Evolutionary conservation across 164 flowering plant species (phyloP).

Genomic region (Malania oleifera): DNA sequence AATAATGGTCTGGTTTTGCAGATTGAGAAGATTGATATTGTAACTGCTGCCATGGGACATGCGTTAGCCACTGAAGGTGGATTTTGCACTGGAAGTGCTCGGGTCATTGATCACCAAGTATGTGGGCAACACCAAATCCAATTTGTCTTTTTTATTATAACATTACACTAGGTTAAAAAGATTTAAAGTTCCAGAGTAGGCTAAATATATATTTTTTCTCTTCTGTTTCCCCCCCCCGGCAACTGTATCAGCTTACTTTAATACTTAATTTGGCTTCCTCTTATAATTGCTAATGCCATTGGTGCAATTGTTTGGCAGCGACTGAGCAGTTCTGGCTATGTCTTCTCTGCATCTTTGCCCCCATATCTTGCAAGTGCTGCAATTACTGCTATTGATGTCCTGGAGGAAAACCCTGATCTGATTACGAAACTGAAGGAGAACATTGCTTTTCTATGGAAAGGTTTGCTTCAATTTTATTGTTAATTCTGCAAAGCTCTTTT

Average conservation of each 20-base stretch:
- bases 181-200: no score
- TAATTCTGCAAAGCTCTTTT: neutral
- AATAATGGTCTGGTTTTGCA: conserved; percentile 26
- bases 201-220: neutral
- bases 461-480: conserved; percentile 30
- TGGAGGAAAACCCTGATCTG: conserved; percentile 57
- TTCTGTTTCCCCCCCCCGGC: neutral
- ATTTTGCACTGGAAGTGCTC: conserved; percentile 92
- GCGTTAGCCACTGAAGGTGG: conserved; percentile 95
- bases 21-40: conserved; percentile 90
- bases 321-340: conserved; percentile 91
- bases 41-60: conserved; percentile 97
- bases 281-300: conserved; percentile 4
- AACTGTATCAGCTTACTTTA: neutral
- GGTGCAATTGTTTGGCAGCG: conserved; percentile 45
- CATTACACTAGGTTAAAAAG: no score
- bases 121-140: no score
- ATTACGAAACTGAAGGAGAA: conserved; percentile 49
- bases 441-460: conserved; percentile 58
- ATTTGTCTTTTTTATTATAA: no score
- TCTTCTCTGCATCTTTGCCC: conserved; percentile 98
- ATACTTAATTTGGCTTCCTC: neutral
- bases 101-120: conserved; percentile 96
- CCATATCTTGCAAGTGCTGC: conserved; percentile 93
- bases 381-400: conserved; percentile 61